phyloP scores from a whole-genome alignment of 202 grass and related monocot genomes.

The Brachypodium distachyon region DNA sequence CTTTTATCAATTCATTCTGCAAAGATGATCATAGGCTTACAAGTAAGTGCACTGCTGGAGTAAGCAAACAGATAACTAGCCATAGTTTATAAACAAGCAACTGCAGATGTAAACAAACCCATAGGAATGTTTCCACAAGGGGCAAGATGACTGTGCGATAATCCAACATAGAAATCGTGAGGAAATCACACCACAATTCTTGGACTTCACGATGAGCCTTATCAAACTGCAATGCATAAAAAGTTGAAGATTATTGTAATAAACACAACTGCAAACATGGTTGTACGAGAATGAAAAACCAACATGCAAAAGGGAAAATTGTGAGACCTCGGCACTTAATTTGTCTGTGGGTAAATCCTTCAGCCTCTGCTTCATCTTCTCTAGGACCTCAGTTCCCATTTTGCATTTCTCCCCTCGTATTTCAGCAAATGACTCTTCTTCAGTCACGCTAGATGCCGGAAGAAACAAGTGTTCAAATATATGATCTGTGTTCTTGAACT shows the following conservation, averaged over 20 bases:
- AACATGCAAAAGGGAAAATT: not conserved
- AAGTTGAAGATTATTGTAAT: not conserved
- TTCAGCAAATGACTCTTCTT: not conserved
- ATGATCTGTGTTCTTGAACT: not conserved
- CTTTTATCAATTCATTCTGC: not conserved
- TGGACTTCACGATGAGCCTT: not conserved
- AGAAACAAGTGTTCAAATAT: not conserved
- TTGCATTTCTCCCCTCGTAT: not conserved
- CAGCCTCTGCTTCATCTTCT: not conserved
- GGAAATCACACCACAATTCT: not conserved
- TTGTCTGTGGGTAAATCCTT: not conserved
- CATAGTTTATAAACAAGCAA: not conserved
- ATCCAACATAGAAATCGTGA: not conserved
- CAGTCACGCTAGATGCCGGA: not conserved
- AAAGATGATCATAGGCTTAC: not conserved
- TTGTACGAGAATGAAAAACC: not conserved
- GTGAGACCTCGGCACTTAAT: not conserved
- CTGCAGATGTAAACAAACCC: not conserved
- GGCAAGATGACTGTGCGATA: not conserved
- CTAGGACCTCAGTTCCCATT: not conserved
- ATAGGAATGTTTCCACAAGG: not conserved
- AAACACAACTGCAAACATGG: not conserved
- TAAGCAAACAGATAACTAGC: too few species aligned
- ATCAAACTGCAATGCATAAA: not conserved
- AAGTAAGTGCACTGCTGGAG: too few species aligned